Percentiles rank a stretch among this genome's conserved stretches.
These are phyloP conservation scores for Quillaja saponaria DNA, from an alignment of 306 rosid genomes.

Conservation along the genomic window DNA sequence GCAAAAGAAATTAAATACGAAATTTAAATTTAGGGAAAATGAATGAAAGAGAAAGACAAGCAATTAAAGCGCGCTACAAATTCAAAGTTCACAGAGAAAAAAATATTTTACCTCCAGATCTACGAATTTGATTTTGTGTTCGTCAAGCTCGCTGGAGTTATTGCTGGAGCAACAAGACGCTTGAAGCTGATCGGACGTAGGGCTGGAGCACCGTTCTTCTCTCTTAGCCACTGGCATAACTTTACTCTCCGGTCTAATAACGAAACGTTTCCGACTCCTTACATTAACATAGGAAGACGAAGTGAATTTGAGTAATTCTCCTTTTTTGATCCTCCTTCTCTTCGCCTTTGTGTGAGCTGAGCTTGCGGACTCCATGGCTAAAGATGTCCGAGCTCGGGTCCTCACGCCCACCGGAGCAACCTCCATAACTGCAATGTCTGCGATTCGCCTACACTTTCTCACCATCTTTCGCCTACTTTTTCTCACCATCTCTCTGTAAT, in stretches of 20 bases:
- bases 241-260: conserved; percentile 1
- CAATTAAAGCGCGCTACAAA: conserved; percentile 37
- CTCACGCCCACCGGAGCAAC: conserved; percentile 55
- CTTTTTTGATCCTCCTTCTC: conserved; percentile 44
- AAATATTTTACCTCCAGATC: conserved; percentile 69
- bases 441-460: conserved; percentile 42
- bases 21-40: conserved; percentile 23
- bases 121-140: conserved; percentile 42
- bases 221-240: conserved; percentile 13
- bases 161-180: conserved; percentile 77
- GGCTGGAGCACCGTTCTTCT: conserved; percentile 41
- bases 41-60: conserved; percentile 27
- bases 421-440: conserved; percentile 50
- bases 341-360: conserved; percentile 25
- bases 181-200: conserved; percentile 39
- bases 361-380: conserved; percentile 37
- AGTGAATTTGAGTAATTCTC: conserved; percentile 32
- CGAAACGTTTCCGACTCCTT: conserved; percentile 23
- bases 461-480: conserved; percentile 24
- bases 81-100: conserved; percentile 5
- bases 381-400: conserved; percentile 53
- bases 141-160: conserved; percentile 43
- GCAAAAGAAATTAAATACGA: conserved; percentile 29
- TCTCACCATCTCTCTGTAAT: conserved; percentile 28
- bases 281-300: conserved; percentile 40